Percentiles rank a stretch among this genome's conserved stretches.
These are phyloP conservation scores for Fusarium euwallaceae DNA, from an alignment of 2,329 filamentous ascomycete species.

Conservation along the genomic window DNA sequence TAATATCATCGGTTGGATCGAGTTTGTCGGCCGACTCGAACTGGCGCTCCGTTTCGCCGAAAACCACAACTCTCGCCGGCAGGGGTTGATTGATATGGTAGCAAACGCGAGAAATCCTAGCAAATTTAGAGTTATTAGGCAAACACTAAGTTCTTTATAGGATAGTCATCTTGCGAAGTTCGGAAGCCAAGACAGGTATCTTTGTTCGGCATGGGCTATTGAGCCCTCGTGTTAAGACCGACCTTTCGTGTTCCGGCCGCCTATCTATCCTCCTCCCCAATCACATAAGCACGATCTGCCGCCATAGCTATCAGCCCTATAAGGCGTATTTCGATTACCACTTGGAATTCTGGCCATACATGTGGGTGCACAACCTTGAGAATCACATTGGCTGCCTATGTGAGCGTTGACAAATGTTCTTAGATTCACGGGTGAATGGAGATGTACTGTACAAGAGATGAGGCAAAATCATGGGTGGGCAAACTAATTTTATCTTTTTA, in stretches of 20 bases:
- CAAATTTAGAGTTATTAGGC: not conserved
- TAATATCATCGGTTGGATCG: not conserved
- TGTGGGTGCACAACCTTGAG: no score
- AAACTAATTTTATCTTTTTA: no score
- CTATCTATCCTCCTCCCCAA: not conserved
- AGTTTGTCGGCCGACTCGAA: not conserved
- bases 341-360: no score
- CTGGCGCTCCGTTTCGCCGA: not conserved
- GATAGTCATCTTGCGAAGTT: not conserved
- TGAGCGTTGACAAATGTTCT: no score
- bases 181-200: not conserved
- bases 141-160: not conserved
- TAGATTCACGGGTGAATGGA: no score
- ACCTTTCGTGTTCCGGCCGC: not conserved
- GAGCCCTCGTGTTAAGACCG: not conserved
- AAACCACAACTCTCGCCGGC: not conserved
- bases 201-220: not conserved
- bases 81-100: not conserved
- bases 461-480: no score
- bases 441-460: no score
- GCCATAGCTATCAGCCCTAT: not conserved
- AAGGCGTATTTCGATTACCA: not conserved
- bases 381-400: no score
- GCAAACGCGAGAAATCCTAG: not conserved
- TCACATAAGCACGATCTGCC: not conserved